Base-by-base conservation (phyloP, 1,139 yeast genomes). In the Blastobotrys serpentis region DNA sequence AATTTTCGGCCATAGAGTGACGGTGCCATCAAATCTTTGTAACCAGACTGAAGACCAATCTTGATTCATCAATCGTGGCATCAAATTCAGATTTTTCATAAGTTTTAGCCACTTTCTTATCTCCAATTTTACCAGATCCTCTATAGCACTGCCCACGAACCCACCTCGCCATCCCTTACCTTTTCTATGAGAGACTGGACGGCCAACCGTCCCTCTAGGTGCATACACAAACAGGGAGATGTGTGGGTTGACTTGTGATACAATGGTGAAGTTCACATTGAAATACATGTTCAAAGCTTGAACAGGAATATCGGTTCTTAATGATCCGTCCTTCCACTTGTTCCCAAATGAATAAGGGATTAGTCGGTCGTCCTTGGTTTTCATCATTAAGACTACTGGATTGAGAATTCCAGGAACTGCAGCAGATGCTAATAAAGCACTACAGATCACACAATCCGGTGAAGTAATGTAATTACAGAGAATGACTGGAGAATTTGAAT, bases 351-450 rank as follows among this genome's bases (percentile, higher is more conserved):
- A 81, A 61, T 82, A 85, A 1, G 95, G 92, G 2, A 74, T 72
- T 4, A 83, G 74, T 41, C 55, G 55, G 42, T 72, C 71, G 6
- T 69, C 67, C 3, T 74, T 71, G 42, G 75, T 75, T 57, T 82
- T 84, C 81, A 80, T 82, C 90, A 85, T 83, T 47, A 86, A 68
- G 4, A 84, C 88, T 23, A 85, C 92, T 0, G 95, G 95, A 53
- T 84, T 83, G 49, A 86, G 69, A n/a, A 86, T 83, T 0, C 94
- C 94, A 0, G 94, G 94, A 6, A 86, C 94, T 0, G 94, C 94
- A 3, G 88, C 79, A 10, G 89, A 82, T 0, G 94, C 94, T 42
- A 86, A 69, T 53, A 86, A 68, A 0, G 90, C 73, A 2, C 87
- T 81, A 94, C 94, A 86, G 17, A 86, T 82, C n/a, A 85, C 82